These are phyloP conservation scores for Cladosporium sp. DNA, from an alignment of 2,329 filamentous ascomycete genomes.

Conservation along the genomic window DNA sequence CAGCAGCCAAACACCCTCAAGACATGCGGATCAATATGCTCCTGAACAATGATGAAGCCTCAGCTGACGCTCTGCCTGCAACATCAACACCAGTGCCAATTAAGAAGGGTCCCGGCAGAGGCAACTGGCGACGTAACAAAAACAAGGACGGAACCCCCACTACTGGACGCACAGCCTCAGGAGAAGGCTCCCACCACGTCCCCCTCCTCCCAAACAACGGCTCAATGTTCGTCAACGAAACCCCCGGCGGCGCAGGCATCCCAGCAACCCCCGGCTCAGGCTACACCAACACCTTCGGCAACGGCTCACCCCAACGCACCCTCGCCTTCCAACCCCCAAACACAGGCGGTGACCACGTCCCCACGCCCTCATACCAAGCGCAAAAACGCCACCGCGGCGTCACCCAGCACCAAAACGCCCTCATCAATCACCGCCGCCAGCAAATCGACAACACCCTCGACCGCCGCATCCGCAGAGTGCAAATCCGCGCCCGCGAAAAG, in stretches of 20 bases:
- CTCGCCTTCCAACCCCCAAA: slow-evolving; percentile 23
- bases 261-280: slow-evolving; percentile 7
- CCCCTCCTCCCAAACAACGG: slow-evolving; percentile 30
- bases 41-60: slow-evolving; percentile 43
- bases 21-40: slow-evolving; percentile 48
- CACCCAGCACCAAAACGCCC: slow-evolving; percentile 76
- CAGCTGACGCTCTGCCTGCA: slow-evolving; percentile 23
- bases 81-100: slow-evolving; percentile 22
- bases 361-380: slow-evolving; percentile 31
- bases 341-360: slow-evolving; percentile 27
- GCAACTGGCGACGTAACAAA: slow-evolving; percentile 46
- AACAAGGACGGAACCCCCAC: slow-evolving; percentile 18
- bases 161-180: slow-evolving; percentile 24
- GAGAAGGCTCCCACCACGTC: slow-evolving; percentile 27
- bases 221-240: slow-evolving; percentile 25
- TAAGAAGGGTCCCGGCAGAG: slow-evolving; percentile 45
- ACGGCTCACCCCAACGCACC: slow-evolving; percentile 13
- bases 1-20: slow-evolving; percentile 30
- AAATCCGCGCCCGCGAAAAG: slow-evolving; percentile 59
- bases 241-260: not conserved
- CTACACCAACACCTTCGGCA: slow-evolving; percentile 3
- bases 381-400: slow-evolving; percentile 64
- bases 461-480: slow-evolving; percentile 63
- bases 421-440: slow-evolving; percentile 72
- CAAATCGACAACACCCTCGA: slow-evolving; percentile 79